A percentile compares a stretch with the other conserved stretches of the same genome.
phyloP scores from a whole-genome alignment of 768 basidiomycete genomes.

The Pleurotus citrinopileatus region DNA sequence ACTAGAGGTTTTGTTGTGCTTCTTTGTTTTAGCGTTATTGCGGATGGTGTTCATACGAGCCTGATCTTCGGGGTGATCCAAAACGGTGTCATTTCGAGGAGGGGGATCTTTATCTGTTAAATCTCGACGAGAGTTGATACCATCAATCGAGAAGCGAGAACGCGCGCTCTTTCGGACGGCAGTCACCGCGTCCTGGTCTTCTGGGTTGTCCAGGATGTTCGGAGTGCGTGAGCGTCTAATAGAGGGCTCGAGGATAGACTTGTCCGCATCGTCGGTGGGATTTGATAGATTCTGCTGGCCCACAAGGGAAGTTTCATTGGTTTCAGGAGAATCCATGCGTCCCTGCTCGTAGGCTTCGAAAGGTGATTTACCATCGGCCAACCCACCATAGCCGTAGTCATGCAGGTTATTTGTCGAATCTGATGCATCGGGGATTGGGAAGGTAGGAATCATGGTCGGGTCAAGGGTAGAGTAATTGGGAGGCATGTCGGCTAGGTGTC shows the following conservation, averaged over 20 bases:
- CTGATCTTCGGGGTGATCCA: not conserved
- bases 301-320: not conserved
- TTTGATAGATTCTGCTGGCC: not conserved
- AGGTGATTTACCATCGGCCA: not conserved
- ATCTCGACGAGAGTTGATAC: not conserved
- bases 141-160: slow-evolving; percentile 1
- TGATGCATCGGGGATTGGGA: not conserved
- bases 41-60: slow-evolving; percentile 3
- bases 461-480: not conserved
- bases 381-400: not conserved
- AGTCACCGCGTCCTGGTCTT: not conserved
- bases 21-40: not conserved
- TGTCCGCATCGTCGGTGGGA: not conserved
- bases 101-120: not conserved
- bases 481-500: not conserved
- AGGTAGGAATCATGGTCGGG: not conserved
- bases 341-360: not conserved
- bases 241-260: not conserved
- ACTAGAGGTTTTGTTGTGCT: not conserved
- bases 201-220: not conserved
- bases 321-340: not conserved
- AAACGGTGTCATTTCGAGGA: not conserved
- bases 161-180: not conserved
- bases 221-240: not conserved
- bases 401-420: not conserved